Conservation (phyloP, 164 flowering plant genomes). For the Tetracentron sinense region DNA sequence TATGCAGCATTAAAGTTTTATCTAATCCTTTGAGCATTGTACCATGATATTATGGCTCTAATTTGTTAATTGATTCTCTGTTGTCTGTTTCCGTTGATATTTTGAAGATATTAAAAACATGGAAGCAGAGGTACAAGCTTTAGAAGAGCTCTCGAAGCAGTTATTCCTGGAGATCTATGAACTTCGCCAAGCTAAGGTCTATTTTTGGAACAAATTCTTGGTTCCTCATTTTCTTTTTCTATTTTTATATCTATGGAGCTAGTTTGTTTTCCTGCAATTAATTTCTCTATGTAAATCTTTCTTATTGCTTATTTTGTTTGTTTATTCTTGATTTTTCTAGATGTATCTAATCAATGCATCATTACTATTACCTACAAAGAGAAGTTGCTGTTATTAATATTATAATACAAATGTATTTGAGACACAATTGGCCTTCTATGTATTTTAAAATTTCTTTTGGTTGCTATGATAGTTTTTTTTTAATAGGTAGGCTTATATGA, state of each 20-base stretch:
- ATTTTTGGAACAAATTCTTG: background rate
- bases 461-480: no score
- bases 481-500: no score
- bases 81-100: slow-evolving; percentile 5
- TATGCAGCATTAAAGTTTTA: background rate
- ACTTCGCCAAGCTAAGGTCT: slow-evolving; percentile 94
- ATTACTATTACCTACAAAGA: background rate
- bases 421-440: no score
- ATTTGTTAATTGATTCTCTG: background rate
- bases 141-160: slow-evolving; percentile 96
- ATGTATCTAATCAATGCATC: background rate
- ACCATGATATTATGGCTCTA: slow-evolving; percentile 4
- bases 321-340: no score
- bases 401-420: no score
- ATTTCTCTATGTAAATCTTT: no score
- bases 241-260: background rate
- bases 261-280: background rate
- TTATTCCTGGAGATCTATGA: slow-evolving; percentile 92
- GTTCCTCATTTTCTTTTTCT: background rate
- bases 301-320: no score
- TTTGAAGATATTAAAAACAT: slow-evolving; percentile 71
- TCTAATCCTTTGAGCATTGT: background rate
- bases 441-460: no score
- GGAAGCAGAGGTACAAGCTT: slow-evolving; percentile 88
- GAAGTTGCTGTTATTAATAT: background rate